These are phyloP conservation scores for Rhododendron simsii DNA, from an alignment of 148 eudicot species.

Conservation along the genomic window DNA sequence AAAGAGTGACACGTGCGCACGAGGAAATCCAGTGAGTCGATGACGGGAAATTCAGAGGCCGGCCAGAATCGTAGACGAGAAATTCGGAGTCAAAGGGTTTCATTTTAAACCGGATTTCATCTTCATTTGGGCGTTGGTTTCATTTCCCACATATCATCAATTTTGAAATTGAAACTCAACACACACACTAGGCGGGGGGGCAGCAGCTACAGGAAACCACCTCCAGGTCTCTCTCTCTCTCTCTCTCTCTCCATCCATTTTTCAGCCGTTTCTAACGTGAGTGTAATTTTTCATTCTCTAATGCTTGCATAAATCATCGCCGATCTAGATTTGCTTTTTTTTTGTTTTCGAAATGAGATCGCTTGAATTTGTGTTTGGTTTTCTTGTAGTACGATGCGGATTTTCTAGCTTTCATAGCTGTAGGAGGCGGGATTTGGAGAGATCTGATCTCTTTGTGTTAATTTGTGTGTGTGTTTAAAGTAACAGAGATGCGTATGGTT, in stretches of 20 bases:
- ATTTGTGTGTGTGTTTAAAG: background rate
- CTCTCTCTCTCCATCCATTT: background rate
- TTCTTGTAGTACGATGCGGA: background rate
- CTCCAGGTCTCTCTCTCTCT: slow-evolving; percentile 4
- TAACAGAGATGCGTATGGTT: background rate
- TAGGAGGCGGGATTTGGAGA: background rate
- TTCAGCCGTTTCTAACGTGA: background rate
- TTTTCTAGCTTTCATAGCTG: background rate
- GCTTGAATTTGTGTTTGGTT: background rate
- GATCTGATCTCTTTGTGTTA: background rate
- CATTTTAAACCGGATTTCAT: slow-evolving; percentile 14
- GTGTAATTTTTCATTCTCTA: background rate
- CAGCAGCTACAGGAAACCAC: background rate
- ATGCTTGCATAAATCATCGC: background rate
- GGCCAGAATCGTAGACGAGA: slow-evolving; percentile 10
- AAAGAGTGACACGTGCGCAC: slow-evolving; percentile 2
- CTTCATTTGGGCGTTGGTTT: slow-evolving; percentile 13
- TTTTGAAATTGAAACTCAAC: slow-evolving; percentile 14
- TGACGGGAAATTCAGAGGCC: background rate
- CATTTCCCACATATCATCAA: slow-evolving; percentile 3
- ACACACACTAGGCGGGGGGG: background rate
- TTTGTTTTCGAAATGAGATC: background rate
- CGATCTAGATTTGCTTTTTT: background rate
- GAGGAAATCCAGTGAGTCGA: slow-evolving; percentile 1
- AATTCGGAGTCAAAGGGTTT: background rate